Conservation (phyloP, 495 filamentous ascomycete genomes). For the Usnea hakonensis region DNA sequence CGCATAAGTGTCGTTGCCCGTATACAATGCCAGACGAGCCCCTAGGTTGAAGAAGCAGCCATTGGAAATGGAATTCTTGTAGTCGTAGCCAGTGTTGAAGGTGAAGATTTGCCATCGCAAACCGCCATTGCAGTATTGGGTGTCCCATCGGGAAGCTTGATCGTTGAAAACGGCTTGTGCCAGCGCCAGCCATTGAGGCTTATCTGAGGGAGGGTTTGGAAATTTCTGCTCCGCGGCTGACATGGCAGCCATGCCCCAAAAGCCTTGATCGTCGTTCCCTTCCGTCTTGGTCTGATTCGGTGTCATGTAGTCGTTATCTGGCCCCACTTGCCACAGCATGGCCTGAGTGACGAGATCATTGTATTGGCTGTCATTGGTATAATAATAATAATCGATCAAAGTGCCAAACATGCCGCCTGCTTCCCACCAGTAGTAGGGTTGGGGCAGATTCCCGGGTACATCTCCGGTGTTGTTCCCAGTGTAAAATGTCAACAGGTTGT, state of each 20-base stretch:
- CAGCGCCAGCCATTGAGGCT: conserved; percentile 69
- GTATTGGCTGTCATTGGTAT: conserved; percentile 68
- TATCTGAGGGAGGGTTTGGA: conserved; percentile 44
- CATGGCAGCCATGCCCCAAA: conserved; percentile 81
- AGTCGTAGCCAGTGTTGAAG: conserved; percentile 69
- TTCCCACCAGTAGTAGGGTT: conserved; percentile 82
- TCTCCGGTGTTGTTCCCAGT: conserved; percentile 65
- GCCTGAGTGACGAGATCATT: conserved; percentile 61
- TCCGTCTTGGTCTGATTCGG: conserved; percentile 67
- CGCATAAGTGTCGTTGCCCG: conserved; percentile 68
- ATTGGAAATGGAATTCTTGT: conserved; percentile 77
- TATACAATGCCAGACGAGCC: conserved; percentile 67
- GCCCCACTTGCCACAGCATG: conserved; percentile 62
- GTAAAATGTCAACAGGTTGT: conserved; percentile 53
- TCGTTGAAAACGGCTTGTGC: conserved; percentile 79
- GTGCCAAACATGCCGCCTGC: conserved; percentile 68
- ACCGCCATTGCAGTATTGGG: conserved; percentile 57
- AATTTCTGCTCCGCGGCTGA: conserved; percentile 72
- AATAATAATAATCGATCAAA: conserved; percentile 76
- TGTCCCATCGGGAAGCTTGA: conserved; percentile 65
- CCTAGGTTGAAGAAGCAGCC: conserved; percentile 75
- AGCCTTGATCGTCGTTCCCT: conserved; percentile 82
- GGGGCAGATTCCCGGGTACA: conserved; percentile 61
- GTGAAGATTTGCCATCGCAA: conserved; percentile 80
- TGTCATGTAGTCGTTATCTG: conserved; percentile 66